Evolutionary conservation across 2,329 filamentous ascomycete species (phyloP).

Genomic region (Trichophyton simii): DNA sequence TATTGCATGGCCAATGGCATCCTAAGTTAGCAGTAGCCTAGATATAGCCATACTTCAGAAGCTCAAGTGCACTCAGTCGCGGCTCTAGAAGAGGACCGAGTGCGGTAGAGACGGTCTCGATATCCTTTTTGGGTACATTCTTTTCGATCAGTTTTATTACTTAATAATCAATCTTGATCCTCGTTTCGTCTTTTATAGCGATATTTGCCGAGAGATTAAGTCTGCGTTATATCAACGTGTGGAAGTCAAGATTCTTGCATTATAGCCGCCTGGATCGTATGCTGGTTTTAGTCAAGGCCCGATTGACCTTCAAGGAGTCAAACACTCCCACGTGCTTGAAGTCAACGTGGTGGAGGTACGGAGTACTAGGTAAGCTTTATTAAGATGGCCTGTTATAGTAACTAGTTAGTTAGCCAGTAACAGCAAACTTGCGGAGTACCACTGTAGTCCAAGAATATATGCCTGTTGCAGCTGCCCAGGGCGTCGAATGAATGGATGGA

Average conservation of each 20-base stretch:
- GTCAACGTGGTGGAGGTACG: background rate
- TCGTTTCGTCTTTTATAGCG: constrained; percentile 4
- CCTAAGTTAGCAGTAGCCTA: background rate
- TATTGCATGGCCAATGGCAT: too few species aligned
- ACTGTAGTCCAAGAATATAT: constrained; percentile 8
- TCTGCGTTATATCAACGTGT: constrained; percentile 2
- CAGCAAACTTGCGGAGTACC: background rate
- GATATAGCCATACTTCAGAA: background rate
- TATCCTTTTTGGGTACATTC: constrained; percentile 1
- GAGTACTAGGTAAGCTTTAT: background rate
- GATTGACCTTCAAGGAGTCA: background rate
- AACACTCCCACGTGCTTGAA: constrained; percentile 5
- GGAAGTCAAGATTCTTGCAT: constrained; percentile 3
- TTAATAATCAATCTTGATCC: constrained; percentile 4
- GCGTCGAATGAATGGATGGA: too few species aligned
- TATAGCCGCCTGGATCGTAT: background rate
- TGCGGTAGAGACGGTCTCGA: background rate
- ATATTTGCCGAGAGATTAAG: background rate
- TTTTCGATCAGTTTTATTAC: constrained; percentile 3
- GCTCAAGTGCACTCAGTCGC: background rate
- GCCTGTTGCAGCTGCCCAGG: constrained; percentile 5
- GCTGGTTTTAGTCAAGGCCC: background rate
- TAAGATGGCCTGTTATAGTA: too few species aligned
- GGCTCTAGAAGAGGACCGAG: background rate
- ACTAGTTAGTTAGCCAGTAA: background rate